Base-by-base conservation (phyloP, 371 early-diverging fungal species). In the Haplosporangium sp. region DNA sequence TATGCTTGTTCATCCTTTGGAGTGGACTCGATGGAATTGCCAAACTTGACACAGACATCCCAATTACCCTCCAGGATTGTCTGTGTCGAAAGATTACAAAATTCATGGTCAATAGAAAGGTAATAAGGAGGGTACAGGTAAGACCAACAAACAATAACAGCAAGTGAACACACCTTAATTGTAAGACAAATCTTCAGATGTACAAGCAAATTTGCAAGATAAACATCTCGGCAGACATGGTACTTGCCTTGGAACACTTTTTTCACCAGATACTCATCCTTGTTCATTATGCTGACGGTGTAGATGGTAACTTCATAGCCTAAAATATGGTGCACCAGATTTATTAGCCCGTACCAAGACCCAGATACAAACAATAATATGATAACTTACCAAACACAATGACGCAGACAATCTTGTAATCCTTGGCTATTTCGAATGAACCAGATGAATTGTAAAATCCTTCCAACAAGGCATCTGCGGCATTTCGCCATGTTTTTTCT, bases 351-450 rank as follows among this genome's bases (percentile, higher is more conserved):
- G 14, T 38, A 46, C 57, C 48, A 37, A 46, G 45, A 43, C 2
- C 42, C 20, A 23, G 45, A 62, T 13, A n/a, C 43, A 54, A 55
- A 45, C 12, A 55, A 23, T 40, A 46, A 40, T 1, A 55, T n/a
- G 16, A 64, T 36, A 29, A 42, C 54, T 59, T 68, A 68, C 55
- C 29, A 40, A 52, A 64, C 14, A 70, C 58, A 20, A 59, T 46
- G 29, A 59, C 47, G 3, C n/a, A 36, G 12, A 53, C 20, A 14
- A 59, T 40, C 21, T 53, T 62, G 53, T 58, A 58, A 12, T 46
- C 47, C 38, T 62, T 69, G 42, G 63, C 69, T 14, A 58, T 58
- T 46, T 69, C 69, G 38, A 58, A 62, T 13, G 63, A 69, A 16
- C 58, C 69, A 8, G 63, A 21, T 5, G 69, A 29, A 29, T 61